Evolutionary conservation across 2,329 filamentous ascomycete genomes (phyloP).

Genomic region (Pestalotiopsis sp.): DNA sequence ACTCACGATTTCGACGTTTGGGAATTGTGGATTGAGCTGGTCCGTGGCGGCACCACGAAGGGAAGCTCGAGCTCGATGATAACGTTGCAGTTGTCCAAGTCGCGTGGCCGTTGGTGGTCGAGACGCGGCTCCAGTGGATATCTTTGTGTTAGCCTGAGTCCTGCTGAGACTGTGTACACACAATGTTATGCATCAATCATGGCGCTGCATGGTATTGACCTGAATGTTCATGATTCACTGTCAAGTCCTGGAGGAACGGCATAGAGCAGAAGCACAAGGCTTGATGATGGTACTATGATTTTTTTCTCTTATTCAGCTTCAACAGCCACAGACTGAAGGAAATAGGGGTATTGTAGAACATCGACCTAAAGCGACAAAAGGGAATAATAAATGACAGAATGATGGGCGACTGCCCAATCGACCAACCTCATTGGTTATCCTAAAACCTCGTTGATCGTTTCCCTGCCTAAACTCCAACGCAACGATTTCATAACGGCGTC

Average conservation of each 20-base stretch:
- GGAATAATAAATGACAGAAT: not conserved
- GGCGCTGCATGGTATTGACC: too few species aligned
- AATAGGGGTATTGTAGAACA: not conserved
- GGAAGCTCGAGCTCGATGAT: not conserved
- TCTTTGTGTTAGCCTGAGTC: not conserved
- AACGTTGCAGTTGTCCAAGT: not conserved
- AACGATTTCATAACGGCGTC: slow-evolving; percentile 5
- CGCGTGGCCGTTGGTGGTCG: not conserved
- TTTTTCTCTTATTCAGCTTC: not conserved
- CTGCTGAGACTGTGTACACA: too few species aligned
- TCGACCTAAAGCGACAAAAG: not conserved
- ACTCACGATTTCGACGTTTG: not conserved
- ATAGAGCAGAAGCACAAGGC: not conserved
- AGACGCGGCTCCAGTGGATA: not conserved
- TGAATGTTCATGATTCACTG: too few species aligned
- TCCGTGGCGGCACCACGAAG: not conserved
- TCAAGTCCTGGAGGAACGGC: too few species aligned
- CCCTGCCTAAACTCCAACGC: slow-evolving; percentile 1
- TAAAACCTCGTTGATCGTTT: not conserved
- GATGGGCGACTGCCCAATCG: not conserved
- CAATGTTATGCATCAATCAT: too few species aligned
- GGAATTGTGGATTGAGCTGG: not conserved
- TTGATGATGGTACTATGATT: not conserved
- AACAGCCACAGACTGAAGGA: not conserved
- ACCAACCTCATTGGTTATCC: not conserved